Conservation (phyloP, 768 basidiomycete species). For the Megacollybia marginata region DNA sequence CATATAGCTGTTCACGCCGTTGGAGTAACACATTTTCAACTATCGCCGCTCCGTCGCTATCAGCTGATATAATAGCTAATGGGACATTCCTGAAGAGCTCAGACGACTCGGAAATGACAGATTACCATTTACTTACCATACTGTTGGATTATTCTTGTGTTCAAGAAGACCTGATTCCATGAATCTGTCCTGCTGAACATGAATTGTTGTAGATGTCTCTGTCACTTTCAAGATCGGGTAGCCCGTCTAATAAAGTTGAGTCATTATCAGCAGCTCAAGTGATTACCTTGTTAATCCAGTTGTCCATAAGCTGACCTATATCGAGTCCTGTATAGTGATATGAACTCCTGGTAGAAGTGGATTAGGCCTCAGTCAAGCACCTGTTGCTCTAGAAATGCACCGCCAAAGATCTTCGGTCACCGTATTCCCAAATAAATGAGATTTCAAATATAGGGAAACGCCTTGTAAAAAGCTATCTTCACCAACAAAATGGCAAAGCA, state of each 20-base stretch:
- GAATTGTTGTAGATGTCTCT: slow-evolving; percentile 65
- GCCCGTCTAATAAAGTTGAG: slow-evolving; percentile 40
- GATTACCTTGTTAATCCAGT: slow-evolving; percentile 78
- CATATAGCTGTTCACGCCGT: slow-evolving; percentile 58
- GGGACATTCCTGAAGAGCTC: slow-evolving; percentile 62
- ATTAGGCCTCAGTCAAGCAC: slow-evolving; percentile 15
- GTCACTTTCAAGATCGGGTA: slow-evolving; percentile 88
- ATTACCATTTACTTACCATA: slow-evolving; percentile 52
- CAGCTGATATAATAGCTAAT: slow-evolving; percentile 60
- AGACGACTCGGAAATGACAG: too few species aligned
- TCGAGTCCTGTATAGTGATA: slow-evolving; percentile 44
- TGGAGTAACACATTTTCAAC: slow-evolving; percentile 60
- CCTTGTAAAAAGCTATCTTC: slow-evolving; percentile 84
- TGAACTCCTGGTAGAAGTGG: not conserved
- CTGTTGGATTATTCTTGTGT: slow-evolving; percentile 69
- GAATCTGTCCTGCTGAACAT: slow-evolving; percentile 87
- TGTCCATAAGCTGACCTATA: slow-evolving; percentile 76
- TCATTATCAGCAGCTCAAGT: not conserved
- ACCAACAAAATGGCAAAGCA: slow-evolving; percentile 85
- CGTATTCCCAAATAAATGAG: slow-evolving; percentile 78
- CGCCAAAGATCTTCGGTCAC: slow-evolving; percentile 84
- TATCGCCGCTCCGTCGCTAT: slow-evolving; percentile 48
- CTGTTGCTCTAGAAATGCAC: slow-evolving; percentile 72
- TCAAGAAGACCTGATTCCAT: slow-evolving; percentile 75
- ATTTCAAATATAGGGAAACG: slow-evolving; percentile 88